Conservation (phyloP, 331 rosid species). For the Telfairia occidentalis region DNA sequence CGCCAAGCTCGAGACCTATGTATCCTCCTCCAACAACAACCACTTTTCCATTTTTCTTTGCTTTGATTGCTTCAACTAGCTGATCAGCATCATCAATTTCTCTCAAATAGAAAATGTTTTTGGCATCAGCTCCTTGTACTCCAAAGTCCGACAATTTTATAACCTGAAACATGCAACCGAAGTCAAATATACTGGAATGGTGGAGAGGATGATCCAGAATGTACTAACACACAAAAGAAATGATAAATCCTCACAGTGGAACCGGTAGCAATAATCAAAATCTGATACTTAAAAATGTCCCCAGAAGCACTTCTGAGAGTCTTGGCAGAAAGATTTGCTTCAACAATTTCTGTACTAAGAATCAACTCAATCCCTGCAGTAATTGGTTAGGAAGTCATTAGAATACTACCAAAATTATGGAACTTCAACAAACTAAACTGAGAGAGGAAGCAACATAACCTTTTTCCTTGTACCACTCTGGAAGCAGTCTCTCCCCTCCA, state of each 20-base stretch:
- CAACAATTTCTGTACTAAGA: constrained; percentile 81
- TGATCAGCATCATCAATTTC: constrained; percentile 89
- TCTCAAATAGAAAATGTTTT: constrained; percentile 86
- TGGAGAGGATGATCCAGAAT: neutral
- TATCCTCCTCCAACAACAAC: constrained; percentile 98
- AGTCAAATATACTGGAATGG: neutral
- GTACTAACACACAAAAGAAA: too few relatives aligned
- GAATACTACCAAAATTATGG: constrained; percentile 2
- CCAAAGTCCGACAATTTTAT: constrained; percentile 78
- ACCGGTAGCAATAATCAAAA: constrained; percentile 78
- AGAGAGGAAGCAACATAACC: constrained; percentile 30
- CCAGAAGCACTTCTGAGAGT: constrained; percentile 59
- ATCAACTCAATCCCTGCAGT: constrained; percentile 73
- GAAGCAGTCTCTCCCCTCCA: constrained; percentile 91
- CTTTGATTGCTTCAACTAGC: constrained; percentile 57
- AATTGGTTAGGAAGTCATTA: constrained; percentile 17
- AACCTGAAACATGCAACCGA: constrained; percentile 39
- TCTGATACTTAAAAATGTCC: constrained; percentile 55
- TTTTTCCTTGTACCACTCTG: constrained; percentile 77
- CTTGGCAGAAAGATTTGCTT: constrained; percentile 64
- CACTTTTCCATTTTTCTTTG: constrained; percentile 72
- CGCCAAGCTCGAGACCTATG: constrained; percentile 94
- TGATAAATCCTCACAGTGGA: constrained; percentile 51
- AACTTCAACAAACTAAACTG: neutral
- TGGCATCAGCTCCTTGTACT: constrained; percentile 91